Conservation (phyloP, 116 monocot genomes). For the Papilionanthe hybrid region DNA sequence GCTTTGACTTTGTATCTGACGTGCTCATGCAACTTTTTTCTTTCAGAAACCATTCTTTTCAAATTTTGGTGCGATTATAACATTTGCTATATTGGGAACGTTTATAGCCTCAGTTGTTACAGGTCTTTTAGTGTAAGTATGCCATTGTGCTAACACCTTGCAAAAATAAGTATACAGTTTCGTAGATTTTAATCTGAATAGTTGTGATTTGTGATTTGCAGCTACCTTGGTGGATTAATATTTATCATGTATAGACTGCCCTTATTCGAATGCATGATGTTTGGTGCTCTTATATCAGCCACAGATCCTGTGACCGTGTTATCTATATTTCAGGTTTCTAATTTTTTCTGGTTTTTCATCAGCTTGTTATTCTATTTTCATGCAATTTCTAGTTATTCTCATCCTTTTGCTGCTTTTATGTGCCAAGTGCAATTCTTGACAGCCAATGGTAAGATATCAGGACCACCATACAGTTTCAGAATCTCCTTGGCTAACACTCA, state of each 20-base stretch:
- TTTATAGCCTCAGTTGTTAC: constrained; percentile 90
- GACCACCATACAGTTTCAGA: neutral
- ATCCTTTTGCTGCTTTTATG: neutral
- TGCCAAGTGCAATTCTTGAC: neutral
- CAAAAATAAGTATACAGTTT: neutral
- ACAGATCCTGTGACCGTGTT: constrained; percentile 97
- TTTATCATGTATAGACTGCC: constrained; percentile 91
- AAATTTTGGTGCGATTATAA: constrained; percentile 95
- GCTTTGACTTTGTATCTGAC: constrained; percentile 5
- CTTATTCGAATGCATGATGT: constrained; percentile 93
- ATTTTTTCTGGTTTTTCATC: neutral
- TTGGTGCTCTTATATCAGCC: constrained; percentile 96
- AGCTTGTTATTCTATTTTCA: neutral
- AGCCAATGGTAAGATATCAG: neutral
- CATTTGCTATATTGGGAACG: constrained; percentile 94
- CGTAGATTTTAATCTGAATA: neutral
- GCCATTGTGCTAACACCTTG: neutral
- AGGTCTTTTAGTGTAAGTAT: constrained; percentile 82
- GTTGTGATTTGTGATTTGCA: constrained; percentile 27
- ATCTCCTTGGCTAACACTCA: no score
- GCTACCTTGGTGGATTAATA: constrained; percentile 85
- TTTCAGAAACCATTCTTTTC: constrained; percentile 98
- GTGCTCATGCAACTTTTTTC: constrained; percentile 14
- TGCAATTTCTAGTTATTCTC: neutral
- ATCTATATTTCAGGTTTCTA: constrained; percentile 84